Percentiles rank a stretch among this genome's conserved stretches.
These are phyloP conservation scores for Glonium stellatum DNA, from an alignment of 495 filamentous ascomycete genomes.

Conservation along the genomic window DNA sequence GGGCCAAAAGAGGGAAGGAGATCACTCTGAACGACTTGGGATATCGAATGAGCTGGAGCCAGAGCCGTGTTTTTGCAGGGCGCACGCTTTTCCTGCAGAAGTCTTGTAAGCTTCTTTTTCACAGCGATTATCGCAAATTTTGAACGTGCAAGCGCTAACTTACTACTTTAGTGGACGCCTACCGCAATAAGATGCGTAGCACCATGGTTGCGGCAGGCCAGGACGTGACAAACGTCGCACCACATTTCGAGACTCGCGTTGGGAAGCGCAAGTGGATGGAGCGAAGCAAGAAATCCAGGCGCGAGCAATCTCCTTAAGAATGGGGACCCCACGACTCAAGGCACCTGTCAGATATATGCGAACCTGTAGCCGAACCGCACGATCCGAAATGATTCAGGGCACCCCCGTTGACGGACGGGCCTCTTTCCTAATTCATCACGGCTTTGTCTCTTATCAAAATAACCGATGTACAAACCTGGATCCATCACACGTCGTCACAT, in stretches of 20 bases:
- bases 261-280: slow-evolving; percentile 82
- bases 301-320: slow-evolving; percentile 29
- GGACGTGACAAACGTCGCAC: slow-evolving; percentile 60
- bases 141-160: slow-evolving; percentile 14
- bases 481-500: background rate
- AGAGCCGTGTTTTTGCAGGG: slow-evolving; percentile 78
- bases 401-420: background rate
- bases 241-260: slow-evolving; percentile 81
- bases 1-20: slow-evolving; percentile 64
- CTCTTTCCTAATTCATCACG: background rate
- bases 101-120: slow-evolving; percentile 62
- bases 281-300: slow-evolving; percentile 38
- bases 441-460: background rate
- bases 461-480: background rate
- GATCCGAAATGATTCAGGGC: background rate
- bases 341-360: background rate
- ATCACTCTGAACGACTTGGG: slow-evolving; percentile 83
- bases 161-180: slow-evolving; percentile 71
- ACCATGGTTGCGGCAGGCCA: slow-evolving; percentile 69
- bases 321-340: background rate
- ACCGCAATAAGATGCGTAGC: slow-evolving; percentile 83
- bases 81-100: slow-evolving; percentile 84
- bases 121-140: background rate
- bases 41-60: slow-evolving; percentile 91
- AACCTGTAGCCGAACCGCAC: background rate